Conservation (phyloP, 306 rosid genomes). For the Hippophae rhamnoides region DNA sequence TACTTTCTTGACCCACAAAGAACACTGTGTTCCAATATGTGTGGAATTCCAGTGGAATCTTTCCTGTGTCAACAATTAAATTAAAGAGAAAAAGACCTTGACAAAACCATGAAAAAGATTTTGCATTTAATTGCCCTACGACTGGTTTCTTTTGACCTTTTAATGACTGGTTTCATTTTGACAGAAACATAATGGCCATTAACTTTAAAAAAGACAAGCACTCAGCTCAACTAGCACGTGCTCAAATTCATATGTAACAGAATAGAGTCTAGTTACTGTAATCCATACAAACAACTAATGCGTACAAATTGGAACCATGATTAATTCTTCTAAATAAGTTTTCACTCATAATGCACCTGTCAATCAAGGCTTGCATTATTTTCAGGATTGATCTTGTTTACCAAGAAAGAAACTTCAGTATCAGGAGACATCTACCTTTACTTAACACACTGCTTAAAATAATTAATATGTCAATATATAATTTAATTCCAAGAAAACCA, state of each 20-base stretch:
- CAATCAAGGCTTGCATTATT: neutral
- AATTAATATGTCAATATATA: neutral
- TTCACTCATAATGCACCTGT: neutral
- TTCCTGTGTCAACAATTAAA: slow-evolving; percentile 37
- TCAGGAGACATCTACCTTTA: neutral
- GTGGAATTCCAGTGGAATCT: slow-evolving; percentile 96
- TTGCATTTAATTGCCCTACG: no score
- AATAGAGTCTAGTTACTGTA: neutral
- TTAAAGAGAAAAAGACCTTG: slow-evolving; percentile 2
- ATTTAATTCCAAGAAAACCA: no score
- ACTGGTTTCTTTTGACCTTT: no score
- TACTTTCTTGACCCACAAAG: slow-evolving; percentile 91
- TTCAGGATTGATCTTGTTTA: neutral
- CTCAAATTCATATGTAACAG: neutral
- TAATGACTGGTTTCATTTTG: neutral
- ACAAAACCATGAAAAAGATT: neutral
- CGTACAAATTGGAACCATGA: neutral
- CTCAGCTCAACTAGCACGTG: neutral
- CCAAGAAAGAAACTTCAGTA: neutral
- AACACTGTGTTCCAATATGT: slow-evolving; percentile 94
- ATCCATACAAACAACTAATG: neutral
- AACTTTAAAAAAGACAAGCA: neutral
- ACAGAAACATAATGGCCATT: neutral
- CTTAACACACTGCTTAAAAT: neutral
- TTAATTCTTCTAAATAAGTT: neutral